A percentile compares a stretch with the other conserved stretches of the same genome.
These are phyloP conservation scores for Ceratobasidium sp. DNA, from an alignment of 1,284 basidiomycete genomes.

Conservation along the genomic window DNA sequence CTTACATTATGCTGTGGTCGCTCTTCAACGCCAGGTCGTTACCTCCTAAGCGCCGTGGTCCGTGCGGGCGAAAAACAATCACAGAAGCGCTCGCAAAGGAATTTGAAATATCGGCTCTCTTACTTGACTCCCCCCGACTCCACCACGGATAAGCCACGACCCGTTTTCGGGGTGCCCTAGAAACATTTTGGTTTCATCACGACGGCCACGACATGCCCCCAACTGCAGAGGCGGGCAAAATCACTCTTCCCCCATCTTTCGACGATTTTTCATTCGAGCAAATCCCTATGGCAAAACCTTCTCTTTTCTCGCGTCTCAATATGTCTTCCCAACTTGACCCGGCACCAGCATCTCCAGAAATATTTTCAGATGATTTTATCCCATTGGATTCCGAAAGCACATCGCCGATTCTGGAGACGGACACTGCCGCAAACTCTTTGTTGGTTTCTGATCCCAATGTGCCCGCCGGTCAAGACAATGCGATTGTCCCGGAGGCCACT, in stretches of 20 bases:
- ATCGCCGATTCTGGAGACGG: background rate
- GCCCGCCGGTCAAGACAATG: background rate
- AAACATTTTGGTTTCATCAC: too few species aligned
- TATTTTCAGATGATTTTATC: background rate
- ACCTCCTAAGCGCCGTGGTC: too few species aligned
- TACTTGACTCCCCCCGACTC: too few species aligned
- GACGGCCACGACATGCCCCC: background rate
- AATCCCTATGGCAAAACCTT: background rate
- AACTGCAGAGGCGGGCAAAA: background rate
- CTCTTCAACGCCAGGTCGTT: too few species aligned
- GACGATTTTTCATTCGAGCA: slow-evolving; percentile 7
- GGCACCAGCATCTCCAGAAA: background rate
- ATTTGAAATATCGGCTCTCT: too few species aligned
- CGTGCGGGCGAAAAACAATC: too few species aligned
- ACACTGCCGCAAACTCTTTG: background rate
- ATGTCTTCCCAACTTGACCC: background rate
- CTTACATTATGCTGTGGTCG: too few species aligned
- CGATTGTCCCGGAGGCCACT: too few species aligned
- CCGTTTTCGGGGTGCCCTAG: too few species aligned
- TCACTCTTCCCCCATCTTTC: background rate
- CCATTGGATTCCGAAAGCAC: background rate
- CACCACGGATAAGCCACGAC: too few species aligned
- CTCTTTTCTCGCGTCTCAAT: background rate
- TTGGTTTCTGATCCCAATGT: background rate
- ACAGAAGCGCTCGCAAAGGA: too few species aligned